A percentile compares a stretch with the other conserved stretches of the same genome.
phyloP scores from a whole-genome alignment of 352 stramenopile species.

The Phytopythium oedochilum region DNA sequence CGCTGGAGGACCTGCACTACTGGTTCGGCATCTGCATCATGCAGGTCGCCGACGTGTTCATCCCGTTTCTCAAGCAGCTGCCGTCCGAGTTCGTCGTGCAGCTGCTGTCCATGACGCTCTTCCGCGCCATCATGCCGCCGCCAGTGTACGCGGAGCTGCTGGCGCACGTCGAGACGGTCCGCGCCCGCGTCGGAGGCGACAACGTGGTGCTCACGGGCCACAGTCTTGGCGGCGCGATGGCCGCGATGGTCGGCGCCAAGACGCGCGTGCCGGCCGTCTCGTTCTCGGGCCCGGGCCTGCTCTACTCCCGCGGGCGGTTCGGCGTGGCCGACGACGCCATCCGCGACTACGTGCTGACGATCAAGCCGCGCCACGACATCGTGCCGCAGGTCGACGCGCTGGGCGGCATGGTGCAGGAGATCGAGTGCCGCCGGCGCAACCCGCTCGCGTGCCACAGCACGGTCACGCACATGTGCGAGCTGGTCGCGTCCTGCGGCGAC shows the following conservation, averaged over 20 bases:
- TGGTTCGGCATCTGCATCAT: slow-evolving; percentile 88
- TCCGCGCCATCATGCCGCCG: slow-evolving; percentile 64
- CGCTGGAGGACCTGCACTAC: slow-evolving; percentile 83
- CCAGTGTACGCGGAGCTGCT: slow-evolving; percentile 76
- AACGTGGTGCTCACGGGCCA: slow-evolving; percentile 78
- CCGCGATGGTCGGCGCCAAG: slow-evolving; percentile 80
- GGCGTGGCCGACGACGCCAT: slow-evolving; percentile 63
- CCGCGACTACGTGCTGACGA: slow-evolving; percentile 82
- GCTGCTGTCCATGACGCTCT: slow-evolving; percentile 76
- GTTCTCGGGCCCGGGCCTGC: slow-evolving; percentile 74
- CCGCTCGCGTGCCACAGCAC: slow-evolving; percentile 82
- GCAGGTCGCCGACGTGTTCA: slow-evolving; percentile 80
- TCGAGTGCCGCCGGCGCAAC: slow-evolving; percentile 75
- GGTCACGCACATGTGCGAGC: slow-evolving; percentile 78
- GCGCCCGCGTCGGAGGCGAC: slow-evolving; percentile 60
- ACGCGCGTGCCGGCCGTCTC: slow-evolving; percentile 76
- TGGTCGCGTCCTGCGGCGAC: slow-evolving; percentile 79
- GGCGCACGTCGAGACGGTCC: slow-evolving; percentile 49
- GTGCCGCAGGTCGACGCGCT: slow-evolving; percentile 81
- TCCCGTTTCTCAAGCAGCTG: slow-evolving; percentile 84
- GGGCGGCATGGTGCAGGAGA: slow-evolving; percentile 85
- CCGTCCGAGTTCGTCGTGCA: slow-evolving; percentile 73
- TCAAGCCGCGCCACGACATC: slow-evolving; percentile 77
- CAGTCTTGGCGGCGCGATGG: slow-evolving; percentile 80
- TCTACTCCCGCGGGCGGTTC: slow-evolving; percentile 80